phyloP scores from a whole-genome alignment of 2,329 filamentous ascomycete genomes.

The Ascochyta fabae region DNA sequence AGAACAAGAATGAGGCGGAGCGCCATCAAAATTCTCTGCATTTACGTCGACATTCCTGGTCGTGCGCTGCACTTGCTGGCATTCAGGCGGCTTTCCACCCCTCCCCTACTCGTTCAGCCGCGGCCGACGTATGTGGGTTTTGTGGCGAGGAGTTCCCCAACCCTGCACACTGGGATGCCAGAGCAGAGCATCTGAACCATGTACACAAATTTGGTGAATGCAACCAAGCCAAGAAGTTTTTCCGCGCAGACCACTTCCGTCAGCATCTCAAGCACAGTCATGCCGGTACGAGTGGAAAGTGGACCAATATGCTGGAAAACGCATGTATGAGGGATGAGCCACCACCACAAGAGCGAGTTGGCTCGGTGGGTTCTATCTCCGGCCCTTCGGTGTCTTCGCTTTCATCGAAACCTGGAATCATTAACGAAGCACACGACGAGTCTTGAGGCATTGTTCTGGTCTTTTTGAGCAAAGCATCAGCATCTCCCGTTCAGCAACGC shows the following conservation, averaged over 20 bases:
- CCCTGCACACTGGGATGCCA: slow-evolving; percentile 85
- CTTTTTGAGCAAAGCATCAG: slow-evolving; percentile 33
- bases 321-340: slow-evolving; percentile 94
- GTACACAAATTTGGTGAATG: slow-evolving; percentile 97
- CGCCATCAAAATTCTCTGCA: slow-evolving; percentile 95
- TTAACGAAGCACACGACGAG: slow-evolving; percentile 50
- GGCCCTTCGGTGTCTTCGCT: slow-evolving; percentile 36
- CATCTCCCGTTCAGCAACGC: slow-evolving; percentile 22
- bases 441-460: slow-evolving; percentile 34
- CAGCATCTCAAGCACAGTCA: slow-evolving; percentile 99
- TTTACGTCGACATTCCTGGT: slow-evolving; percentile 93
- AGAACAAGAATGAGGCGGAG: slow-evolving; percentile 98
- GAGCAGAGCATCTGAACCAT: slow-evolving; percentile 85
- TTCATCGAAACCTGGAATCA: slow-evolving; percentile 46
- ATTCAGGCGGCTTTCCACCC: slow-evolving; percentile 85
- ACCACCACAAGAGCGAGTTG: slow-evolving; percentile 55
- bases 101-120: slow-evolving; percentile 67
- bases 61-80: slow-evolving; percentile 80
- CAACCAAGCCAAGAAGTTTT: slow-evolving; percentile 98
- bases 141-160: slow-evolving; percentile 93
- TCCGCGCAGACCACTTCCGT: slow-evolving; percentile 94
- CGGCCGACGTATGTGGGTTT: slow-evolving; percentile 86
- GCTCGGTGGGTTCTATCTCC: slow-evolving; percentile 39
- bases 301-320: slow-evolving; percentile 97
- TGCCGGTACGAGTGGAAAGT: slow-evolving; percentile 93